Percentiles rank a stretch among this genome's conserved stretches.
phyloP scores from a whole-genome alignment of 169 alveolate genomes.

The Prorocentrum cordatum region DNA sequence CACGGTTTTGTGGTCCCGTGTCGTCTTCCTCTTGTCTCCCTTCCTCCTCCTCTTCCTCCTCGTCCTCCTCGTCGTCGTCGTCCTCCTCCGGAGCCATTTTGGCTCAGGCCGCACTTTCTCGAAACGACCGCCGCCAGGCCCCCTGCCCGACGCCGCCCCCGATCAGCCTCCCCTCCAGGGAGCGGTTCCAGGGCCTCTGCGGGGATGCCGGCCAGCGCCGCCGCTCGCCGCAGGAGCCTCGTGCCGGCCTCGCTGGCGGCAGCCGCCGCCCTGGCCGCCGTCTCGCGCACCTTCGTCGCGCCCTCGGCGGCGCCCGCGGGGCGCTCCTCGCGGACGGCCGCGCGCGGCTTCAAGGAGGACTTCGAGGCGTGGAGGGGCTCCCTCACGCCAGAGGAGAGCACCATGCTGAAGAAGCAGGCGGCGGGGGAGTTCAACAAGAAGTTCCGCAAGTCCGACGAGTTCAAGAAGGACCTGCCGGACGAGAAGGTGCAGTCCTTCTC shows the following conservation, averaged over 20 bases:
- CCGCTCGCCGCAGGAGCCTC: not conserved
- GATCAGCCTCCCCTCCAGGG: too few relatives aligned
- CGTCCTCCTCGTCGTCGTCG: too few relatives aligned
- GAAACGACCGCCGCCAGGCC: too few relatives aligned
- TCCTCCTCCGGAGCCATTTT: too few relatives aligned
- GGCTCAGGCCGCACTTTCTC: too few relatives aligned
- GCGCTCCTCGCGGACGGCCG: slow-evolving; percentile 11
- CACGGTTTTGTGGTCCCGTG: too few relatives aligned
- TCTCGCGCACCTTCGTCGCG: not conserved
- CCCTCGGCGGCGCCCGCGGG: not conserved
- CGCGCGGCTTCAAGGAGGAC: slow-evolving; percentile 65
- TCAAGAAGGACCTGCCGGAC: not conserved
- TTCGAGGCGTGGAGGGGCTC: slow-evolving; percentile 43
- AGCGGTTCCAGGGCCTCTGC: too few relatives aligned
- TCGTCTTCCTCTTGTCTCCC: too few relatives aligned
- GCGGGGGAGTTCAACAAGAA: slow-evolving; percentile 55
- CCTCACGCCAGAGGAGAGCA: slow-evolving; percentile 25
- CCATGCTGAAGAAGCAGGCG: slow-evolving; percentile 45
- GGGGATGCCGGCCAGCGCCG: too few relatives aligned
- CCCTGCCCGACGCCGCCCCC: too few relatives aligned
- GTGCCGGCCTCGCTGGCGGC: slow-evolving; percentile 10
- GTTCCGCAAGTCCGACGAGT: slow-evolving; percentile 23
- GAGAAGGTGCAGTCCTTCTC: slow-evolving; percentile 32
- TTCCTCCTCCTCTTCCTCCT: too few relatives aligned
- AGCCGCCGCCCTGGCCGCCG: not conserved